Percentiles rank a stretch among this genome's conserved stretches.
Conservation (phyloP, 306 rosid genomes). For the Inga oerstediana region DNA sequence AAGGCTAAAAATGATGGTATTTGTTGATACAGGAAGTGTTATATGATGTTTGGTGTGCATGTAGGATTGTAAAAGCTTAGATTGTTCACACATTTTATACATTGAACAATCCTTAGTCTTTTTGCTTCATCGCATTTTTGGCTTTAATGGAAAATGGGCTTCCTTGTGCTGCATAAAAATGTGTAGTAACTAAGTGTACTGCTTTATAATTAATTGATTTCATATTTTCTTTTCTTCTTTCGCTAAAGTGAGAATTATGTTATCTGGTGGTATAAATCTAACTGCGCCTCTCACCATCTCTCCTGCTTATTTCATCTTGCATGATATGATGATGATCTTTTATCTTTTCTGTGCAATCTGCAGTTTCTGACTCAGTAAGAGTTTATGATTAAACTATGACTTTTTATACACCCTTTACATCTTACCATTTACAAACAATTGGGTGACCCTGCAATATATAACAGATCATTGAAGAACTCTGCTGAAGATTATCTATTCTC, state of each 20-base stretch:
- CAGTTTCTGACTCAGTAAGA: slow-evolving; percentile 18
- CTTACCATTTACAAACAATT: slow-evolving; percentile 19
- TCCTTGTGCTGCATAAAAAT: background rate
- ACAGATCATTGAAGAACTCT: slow-evolving; percentile 47
- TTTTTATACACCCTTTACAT: slow-evolving; percentile 27
- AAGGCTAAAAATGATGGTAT: background rate
- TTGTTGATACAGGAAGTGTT: background rate
- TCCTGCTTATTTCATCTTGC: background rate
- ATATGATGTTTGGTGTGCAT: background rate
- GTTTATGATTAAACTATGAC: background rate
- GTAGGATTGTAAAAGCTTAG: background rate
- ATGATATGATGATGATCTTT: background rate
- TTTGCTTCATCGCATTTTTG: background rate
- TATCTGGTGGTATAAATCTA: background rate
- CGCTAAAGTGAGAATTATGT: slow-evolving; percentile 13
- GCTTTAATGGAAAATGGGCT: slow-evolving; percentile 7
- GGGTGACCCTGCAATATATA: slow-evolving; percentile 34
- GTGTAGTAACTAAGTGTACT: background rate
- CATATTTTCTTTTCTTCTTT: slow-evolving; percentile 16
- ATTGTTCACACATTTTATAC: background rate
- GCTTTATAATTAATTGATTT: background rate
- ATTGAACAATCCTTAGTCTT: background rate
- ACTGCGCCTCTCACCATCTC: background rate
- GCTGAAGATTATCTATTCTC: slow-evolving; percentile 33
- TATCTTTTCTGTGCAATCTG: background rate